Percentiles rank a stretch among this genome's conserved stretches.
These are phyloP conservation scores for Cercospora janseana DNA, from an alignment of 2,329 filamentous ascomycete species.

Conservation along the genomic window DNA sequence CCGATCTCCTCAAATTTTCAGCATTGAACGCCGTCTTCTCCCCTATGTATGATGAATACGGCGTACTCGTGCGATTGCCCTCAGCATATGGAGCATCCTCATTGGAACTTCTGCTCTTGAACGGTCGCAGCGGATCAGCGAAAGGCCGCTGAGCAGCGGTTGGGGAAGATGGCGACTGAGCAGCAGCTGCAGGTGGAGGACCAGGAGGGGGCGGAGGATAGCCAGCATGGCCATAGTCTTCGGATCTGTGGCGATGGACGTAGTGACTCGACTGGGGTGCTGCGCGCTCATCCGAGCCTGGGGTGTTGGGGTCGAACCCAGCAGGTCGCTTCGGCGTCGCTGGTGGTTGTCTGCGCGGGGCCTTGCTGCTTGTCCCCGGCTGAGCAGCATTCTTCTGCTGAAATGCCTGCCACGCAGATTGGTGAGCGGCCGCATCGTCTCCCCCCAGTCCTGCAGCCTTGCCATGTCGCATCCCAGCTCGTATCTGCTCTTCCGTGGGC, in stretches of 20 bases:
- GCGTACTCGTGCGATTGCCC: constrained; percentile 51
- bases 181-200: constrained; percentile 40
- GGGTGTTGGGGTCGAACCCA: constrained; percentile 58
- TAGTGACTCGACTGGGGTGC: constrained; percentile 39
- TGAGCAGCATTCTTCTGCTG: constrained; percentile 28
- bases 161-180: constrained; percentile 32
- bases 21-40: constrained; percentile 58
- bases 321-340: constrained; percentile 49
- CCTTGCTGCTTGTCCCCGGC: constrained; percentile 41
- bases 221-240: constrained; percentile 30
- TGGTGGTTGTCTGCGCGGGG: constrained; percentile 36
- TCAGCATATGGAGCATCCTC: constrained; percentile 47
- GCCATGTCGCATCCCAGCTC: constrained; percentile 38
- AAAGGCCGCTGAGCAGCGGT: constrained; percentile 37
- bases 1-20: constrained; percentile 52
- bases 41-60: constrained; percentile 55
- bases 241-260: constrained; percentile 32
- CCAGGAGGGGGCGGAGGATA: constrained; percentile 39
- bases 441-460: constrained; percentile 21
- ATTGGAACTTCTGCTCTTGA: constrained; percentile 31
- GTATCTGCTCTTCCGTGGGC: constrained; percentile 40
- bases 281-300: constrained; percentile 60
- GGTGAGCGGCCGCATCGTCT: constrained; percentile 32
- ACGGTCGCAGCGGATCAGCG: constrained; percentile 41
- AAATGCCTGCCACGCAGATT: constrained; percentile 39